Conservation (phyloP, 208 protist species). For the Leishmania turanica region DNA sequence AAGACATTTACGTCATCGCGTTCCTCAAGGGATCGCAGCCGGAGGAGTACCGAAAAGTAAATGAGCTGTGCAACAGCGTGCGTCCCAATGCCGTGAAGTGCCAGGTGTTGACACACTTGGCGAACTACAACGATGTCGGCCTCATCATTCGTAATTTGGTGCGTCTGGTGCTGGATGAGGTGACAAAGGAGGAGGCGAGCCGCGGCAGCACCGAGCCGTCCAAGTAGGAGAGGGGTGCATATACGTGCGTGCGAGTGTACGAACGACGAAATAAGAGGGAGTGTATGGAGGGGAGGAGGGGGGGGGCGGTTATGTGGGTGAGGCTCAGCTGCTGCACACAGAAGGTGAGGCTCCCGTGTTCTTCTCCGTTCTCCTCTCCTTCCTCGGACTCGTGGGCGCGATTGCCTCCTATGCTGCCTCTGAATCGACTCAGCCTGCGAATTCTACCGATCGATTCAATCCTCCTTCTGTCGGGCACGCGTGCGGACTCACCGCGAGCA, state of each 20-base stretch:
- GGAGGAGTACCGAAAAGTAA: slow-evolving; percentile 83
- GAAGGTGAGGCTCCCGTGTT: background rate
- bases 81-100: slow-evolving; percentile 64
- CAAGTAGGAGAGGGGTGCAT: background rate
- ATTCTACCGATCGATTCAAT: background rate
- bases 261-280: background rate
- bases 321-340: background rate
- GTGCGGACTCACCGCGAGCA: background rate
- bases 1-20: slow-evolving; percentile 80
- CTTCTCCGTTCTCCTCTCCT: background rate
- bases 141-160: slow-evolving; percentile 88
- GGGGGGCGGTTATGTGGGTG: background rate
- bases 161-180: slow-evolving; percentile 69
- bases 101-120: slow-evolving; percentile 80
- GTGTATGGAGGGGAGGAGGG: too few species aligned
- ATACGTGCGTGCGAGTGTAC: background rate
- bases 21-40: slow-evolving; percentile 82
- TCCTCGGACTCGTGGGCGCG: background rate
- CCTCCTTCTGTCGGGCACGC: too few species aligned
- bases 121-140: slow-evolving; percentile 84
- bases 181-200: slow-evolving; percentile 33
- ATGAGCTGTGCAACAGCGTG: slow-evolving; percentile 71
- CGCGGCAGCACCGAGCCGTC: slow-evolving; percentile 1
- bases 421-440: background rate
- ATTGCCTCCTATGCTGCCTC: background rate